Conservation (phyloP, 257 asterid genomes). For the Jaltomata sinuosa region DNA sequence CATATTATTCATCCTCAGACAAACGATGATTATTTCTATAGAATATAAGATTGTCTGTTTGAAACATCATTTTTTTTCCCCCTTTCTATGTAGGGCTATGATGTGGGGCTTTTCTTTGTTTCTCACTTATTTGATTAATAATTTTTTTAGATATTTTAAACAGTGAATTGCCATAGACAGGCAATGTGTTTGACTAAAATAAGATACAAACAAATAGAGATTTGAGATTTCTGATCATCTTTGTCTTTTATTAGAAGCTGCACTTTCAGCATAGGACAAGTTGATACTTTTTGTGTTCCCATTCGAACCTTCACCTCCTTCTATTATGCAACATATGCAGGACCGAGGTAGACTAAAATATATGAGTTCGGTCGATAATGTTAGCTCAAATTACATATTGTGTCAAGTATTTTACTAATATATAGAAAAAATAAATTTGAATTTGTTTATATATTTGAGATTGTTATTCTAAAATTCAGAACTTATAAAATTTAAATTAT, state of each 20-base stretch:
- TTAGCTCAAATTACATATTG: too few species aligned
- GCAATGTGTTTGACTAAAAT: neutral
- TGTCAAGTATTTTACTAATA: too few species aligned
- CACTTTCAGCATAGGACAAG: neutral
- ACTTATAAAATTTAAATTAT: neutral
- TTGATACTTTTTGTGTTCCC: neutral
- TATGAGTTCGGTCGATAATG: neutral
- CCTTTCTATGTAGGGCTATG: neutral
- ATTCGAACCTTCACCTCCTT: neutral
- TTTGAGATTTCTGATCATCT: neutral
- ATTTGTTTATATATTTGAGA: neutral
- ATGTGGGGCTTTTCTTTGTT: neutral
- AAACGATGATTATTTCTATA: neutral
- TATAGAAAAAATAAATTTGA: too few species aligned
- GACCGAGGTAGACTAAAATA: neutral
- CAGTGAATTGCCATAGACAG: neutral
- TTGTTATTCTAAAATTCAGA: neutral
- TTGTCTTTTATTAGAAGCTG: neutral
- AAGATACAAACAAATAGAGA: neutral
- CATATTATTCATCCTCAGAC: neutral
- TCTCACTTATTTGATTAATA: neutral
- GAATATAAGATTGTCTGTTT: neutral
- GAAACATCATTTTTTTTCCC: neutral
- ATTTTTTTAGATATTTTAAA: neutral
- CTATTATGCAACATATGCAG: neutral